Evolutionary conservation across 2,329 filamentous ascomycete genomes (phyloP).

Genomic region (Tolypocladium sp.): DNA sequence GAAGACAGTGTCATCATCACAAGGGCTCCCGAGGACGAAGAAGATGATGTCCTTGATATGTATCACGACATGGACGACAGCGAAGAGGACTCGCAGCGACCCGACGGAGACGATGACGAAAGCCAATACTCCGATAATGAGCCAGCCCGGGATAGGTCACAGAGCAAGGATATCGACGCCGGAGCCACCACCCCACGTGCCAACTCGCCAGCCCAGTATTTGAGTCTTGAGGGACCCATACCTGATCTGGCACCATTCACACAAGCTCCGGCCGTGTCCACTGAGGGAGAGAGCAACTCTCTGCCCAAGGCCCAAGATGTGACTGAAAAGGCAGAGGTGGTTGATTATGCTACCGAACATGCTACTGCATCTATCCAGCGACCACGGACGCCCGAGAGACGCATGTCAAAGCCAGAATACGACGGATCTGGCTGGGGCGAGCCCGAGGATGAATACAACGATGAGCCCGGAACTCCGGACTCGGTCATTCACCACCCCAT

Average conservation of each 20-base stretch:
- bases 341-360: slow-evolving; percentile 10
- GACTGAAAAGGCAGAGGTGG: slow-evolving; percentile 14
- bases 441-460: slow-evolving; percentile 40
- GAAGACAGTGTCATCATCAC: slow-evolving; percentile 59
- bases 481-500: slow-evolving; percentile 81
- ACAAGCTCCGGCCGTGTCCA: not conserved
- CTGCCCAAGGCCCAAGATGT: not conserved
- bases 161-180: slow-evolving; percentile 27
- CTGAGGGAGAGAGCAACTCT: not conserved
- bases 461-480: slow-evolving; percentile 67
- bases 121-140: slow-evolving; percentile 24
- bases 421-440: slow-evolving; percentile 54
- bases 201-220: slow-evolving; percentile 13
- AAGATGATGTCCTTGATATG: slow-evolving; percentile 58
- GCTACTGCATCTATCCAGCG: slow-evolving; percentile 27
- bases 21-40: slow-evolving; percentile 50
- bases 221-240: slow-evolving; percentile 10
- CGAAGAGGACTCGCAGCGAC: slow-evolving; percentile 39
- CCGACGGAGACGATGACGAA: slow-evolving; percentile 35
- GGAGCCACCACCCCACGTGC: slow-evolving; percentile 42
- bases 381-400: slow-evolving; percentile 39
- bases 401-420: slow-evolving; percentile 51
- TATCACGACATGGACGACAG: slow-evolving; percentile 57
- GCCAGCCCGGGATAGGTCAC: slow-evolving; percentile 11
- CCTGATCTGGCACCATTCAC: slow-evolving; percentile 23